phyloP scores from a whole-genome alignment of 208 protist genomes.

The Acanthamoeba lenticulata region DNA sequence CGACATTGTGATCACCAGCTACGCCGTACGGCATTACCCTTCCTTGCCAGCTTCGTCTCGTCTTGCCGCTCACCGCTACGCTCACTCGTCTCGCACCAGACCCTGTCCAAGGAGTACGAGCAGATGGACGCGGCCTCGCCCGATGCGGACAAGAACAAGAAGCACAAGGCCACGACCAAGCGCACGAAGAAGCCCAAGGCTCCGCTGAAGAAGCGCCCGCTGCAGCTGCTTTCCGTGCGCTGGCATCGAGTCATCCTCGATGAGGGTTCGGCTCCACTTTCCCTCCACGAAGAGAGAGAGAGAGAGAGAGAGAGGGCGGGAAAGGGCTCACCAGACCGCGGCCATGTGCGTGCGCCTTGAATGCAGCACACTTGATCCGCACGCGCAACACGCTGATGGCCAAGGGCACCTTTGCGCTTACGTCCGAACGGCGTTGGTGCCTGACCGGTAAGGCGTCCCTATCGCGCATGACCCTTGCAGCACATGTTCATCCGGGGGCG shows the following conservation, averaged over 20 bases:
- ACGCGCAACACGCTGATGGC: conserved; percentile 73
- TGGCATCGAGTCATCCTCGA: conserved; percentile 83
- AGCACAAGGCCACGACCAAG: not conserved
- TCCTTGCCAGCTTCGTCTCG: not conserved
- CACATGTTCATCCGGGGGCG: not conserved
- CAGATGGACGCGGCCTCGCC: not conserved
- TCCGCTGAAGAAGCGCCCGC: not conserved
- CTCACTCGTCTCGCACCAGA: not conserved
- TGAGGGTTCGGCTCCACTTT: conserved; percentile 69
- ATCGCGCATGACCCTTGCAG: not conserved
- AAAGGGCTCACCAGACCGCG: no score
- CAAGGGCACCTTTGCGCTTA: conserved; percentile 76
- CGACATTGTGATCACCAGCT: conserved; percentile 51
- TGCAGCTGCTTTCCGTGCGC: not conserved
- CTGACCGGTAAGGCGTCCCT: conserved; percentile 81
- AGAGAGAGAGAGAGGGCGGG: no score
- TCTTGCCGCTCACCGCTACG: not conserved
- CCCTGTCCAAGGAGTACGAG: conserved; percentile 11
- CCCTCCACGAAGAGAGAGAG: no score
- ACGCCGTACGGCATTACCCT: not conserved
- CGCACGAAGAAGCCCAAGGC: not conserved
- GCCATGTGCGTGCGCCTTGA: not conserved
- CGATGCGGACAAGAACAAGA: not conserved
- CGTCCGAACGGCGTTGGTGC: conserved; percentile 82
- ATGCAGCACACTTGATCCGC: conserved; percentile 84